phyloP scores from a whole-genome alignment of 148 eudicot species.

The Spergularia marina region DNA sequence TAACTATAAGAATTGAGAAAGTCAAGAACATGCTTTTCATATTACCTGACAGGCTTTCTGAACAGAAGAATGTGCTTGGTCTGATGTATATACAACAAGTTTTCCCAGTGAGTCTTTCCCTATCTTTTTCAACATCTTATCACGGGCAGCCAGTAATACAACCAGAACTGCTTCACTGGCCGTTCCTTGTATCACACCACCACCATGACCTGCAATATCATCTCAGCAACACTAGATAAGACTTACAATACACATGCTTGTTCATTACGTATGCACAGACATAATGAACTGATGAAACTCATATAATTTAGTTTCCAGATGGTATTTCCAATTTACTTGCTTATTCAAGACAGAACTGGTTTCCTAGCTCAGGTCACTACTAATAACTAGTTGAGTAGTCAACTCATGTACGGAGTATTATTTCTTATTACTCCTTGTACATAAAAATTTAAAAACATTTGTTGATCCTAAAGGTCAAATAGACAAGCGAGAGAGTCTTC shows the following conservation, averaged over 20 bases:
- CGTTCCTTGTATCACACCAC: conserved; percentile 96
- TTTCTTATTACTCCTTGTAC: too few species aligned
- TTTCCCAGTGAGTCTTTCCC: conserved; percentile 76
- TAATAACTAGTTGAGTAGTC: too few species aligned
- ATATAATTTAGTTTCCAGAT: neutral
- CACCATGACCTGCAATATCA: conserved; percentile 66
- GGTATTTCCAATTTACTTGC: neutral
- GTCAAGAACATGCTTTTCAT: neutral
- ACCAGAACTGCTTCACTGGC: conserved; percentile 96
- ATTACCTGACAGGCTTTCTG: conserved; percentile 89
- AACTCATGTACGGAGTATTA: too few species aligned
- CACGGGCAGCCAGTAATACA: conserved; percentile 89
- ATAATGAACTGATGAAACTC: neutral
- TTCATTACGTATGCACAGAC: neutral
- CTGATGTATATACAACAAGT: conserved; percentile 83
- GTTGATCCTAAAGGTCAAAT: too few species aligned
- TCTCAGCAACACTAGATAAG: neutral
- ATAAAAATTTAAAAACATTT: too few species aligned
- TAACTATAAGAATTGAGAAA: neutral
- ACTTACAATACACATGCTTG: neutral
- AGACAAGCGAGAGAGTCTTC: too few species aligned
- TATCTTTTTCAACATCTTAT: conserved; percentile 53
- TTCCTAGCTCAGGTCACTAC: neutral
- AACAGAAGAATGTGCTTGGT: conserved; percentile 85
- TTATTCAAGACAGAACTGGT: neutral